Percentiles rank a stretch among this genome's conserved stretches.
phyloP scores from a whole-genome alignment of 2,329 filamentous ascomycete genomes.

The Didymella keratinophila region DNA sequence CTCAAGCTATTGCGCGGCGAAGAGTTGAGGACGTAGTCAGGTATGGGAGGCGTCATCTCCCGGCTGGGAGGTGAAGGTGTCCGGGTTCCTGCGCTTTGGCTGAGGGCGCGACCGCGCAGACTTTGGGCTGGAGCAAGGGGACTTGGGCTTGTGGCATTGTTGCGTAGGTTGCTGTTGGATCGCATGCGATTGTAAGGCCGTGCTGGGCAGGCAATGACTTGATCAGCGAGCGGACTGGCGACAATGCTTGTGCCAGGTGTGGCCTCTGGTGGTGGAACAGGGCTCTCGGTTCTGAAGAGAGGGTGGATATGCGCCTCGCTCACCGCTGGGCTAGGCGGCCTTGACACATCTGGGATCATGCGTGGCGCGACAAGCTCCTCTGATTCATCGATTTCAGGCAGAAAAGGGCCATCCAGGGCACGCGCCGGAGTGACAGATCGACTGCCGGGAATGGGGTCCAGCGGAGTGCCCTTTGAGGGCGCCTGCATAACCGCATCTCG shows the following conservation, averaged over 20 bases:
- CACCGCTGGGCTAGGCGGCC: constrained; percentile 50
- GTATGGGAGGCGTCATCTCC: constrained; percentile 53
- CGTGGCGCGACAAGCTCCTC: constrained; percentile 45
- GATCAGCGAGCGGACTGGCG: constrained; percentile 73
- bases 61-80: constrained; percentile 48
- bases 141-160: constrained; percentile 33
- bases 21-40: constrained; percentile 54
- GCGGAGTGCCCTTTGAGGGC: constrained; percentile 57
- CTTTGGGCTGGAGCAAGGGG: constrained; percentile 37
- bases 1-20: constrained; percentile 51
- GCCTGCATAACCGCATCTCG: constrained; percentile 56
- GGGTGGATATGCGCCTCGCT: constrained; percentile 78
- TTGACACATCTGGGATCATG: constrained; percentile 45
- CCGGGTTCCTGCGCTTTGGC: constrained; percentile 32
- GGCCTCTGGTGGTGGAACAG: constrained; percentile 67
- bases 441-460: constrained; percentile 77
- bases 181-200: constrained; percentile 50
- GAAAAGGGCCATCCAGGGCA: constrained; percentile 62
- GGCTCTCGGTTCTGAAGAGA: constrained; percentile 76
- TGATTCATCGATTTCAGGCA: constrained; percentile 34
- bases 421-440: constrained; percentile 70
- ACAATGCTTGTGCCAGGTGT: constrained; percentile 75
- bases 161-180: constrained; percentile 39
- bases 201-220: constrained; percentile 60
- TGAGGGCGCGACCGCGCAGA: constrained; percentile 33